Evolutionary conservation across 306 rosid genomes (phyloP).

Genomic region (Cucurbita ficifolia): DNA sequence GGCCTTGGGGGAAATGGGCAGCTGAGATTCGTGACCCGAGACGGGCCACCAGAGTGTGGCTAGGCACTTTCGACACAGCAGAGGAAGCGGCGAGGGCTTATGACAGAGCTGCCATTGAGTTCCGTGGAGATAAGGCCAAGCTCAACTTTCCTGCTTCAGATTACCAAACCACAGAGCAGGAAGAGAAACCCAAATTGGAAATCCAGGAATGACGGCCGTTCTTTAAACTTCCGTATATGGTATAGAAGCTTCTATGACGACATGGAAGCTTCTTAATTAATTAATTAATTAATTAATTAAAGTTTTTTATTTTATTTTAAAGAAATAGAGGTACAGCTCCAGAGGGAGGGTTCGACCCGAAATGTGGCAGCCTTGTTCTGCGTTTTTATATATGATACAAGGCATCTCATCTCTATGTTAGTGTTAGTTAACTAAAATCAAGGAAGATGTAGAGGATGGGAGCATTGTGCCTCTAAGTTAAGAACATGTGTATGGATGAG

Average conservation of each 20-base stretch:
- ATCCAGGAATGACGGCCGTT: background rate
- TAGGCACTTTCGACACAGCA: conserved; percentile 38
- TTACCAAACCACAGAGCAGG: background rate
- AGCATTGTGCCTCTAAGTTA: too few relatives aligned
- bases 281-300: background rate
- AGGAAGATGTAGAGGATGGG: too few relatives aligned
- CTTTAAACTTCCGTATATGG: background rate
- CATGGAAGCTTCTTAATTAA: background rate
- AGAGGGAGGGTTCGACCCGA: too few relatives aligned
- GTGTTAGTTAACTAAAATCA: background rate
- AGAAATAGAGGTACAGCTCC: background rate
- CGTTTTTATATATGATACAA: background rate
- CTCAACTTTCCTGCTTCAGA: conserved; percentile 24
- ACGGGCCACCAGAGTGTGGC: conserved; percentile 29
- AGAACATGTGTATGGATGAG: too few relatives aligned
- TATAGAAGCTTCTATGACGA: background rate
- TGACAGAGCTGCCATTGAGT: conserved; percentile 39
- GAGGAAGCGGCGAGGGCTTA: conserved; percentile 53
- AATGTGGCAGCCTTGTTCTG: background rate
- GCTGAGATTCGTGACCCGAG: conserved; percentile 46
- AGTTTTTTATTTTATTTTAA: too few relatives aligned
- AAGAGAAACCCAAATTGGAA: background rate
- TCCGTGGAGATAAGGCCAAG: conserved; percentile 28
- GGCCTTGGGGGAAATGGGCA: conserved; percentile 63
- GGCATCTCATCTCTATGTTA: background rate